phyloP scores from a whole-genome alignment of 805 yeast species.

The Cyberlindnera samutprakarnensis region DNA sequence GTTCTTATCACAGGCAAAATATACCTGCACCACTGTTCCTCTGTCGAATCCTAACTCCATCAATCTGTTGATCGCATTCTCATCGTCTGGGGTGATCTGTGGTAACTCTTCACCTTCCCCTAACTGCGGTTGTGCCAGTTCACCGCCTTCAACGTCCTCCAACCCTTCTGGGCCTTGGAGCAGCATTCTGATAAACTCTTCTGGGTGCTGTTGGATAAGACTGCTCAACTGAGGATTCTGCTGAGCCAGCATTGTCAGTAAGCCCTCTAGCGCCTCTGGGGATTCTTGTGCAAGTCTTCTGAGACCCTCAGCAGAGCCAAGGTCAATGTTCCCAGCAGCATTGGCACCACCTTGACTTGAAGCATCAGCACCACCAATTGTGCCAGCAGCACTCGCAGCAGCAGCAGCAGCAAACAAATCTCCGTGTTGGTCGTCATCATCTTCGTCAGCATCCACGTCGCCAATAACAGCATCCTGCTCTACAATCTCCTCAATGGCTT shows the following conservation, averaged over 20 bases:
- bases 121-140: slow-evolving; percentile 13
- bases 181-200: slow-evolving; percentile 70
- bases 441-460: slow-evolving; percentile 25
- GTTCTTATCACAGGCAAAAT: slow-evolving; percentile 95
- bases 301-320: slow-evolving; percentile 35
- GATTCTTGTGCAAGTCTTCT: slow-evolving; percentile 75
- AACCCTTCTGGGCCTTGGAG: slow-evolving; percentile 37
- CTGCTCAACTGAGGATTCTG: slow-evolving; percentile 81
- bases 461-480: slow-evolving; percentile 20
- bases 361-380: slow-evolving; percentile 14
- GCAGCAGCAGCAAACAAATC: slow-evolving; percentile 25
- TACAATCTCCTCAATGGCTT: not conserved
- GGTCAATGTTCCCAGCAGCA: slow-evolving; percentile 31
- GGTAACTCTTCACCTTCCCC: slow-evolving; percentile 40
- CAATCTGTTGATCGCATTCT: slow-evolving; percentile 80
- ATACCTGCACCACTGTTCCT: slow-evolving; percentile 81
- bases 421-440: slow-evolving; percentile 1
- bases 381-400: slow-evolving; percentile 13
- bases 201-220: slow-evolving; percentile 80
- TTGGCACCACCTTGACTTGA: slow-evolving; percentile 17
- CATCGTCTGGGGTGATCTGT: slow-evolving; percentile 71
- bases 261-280: slow-evolving; percentile 82
- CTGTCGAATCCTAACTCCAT: slow-evolving; percentile 93
- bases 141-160: slow-evolving; percentile 27
- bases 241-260: slow-evolving; percentile 74